A percentile compares a stretch with the other conserved stretches of the same genome.
These are phyloP conservation scores for Fistulifera pelliculosa DNA, from an alignment of 108 stramenopile species.

Conservation along the genomic window DNA sequence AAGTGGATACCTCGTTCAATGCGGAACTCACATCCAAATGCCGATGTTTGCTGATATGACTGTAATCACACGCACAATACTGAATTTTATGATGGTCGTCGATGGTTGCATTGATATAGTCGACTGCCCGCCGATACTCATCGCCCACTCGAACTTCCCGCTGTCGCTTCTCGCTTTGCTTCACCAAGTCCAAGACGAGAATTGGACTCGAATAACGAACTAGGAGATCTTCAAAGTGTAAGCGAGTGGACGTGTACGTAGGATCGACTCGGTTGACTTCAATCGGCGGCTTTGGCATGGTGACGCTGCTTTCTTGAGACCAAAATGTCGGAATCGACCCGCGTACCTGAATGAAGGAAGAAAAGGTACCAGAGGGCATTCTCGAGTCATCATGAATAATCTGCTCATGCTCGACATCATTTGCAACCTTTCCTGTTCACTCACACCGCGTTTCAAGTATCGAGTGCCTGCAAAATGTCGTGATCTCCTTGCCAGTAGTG, in stretches of 20 bases:
- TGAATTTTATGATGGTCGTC: conserved; percentile 84
- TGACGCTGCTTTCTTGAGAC: conserved; percentile 91
- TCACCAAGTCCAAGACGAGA: conserved; percentile 91
- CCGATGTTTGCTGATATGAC: conserved; percentile 81
- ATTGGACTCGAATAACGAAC: conserved; percentile 89
- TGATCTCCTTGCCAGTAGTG: conserved; percentile 87
- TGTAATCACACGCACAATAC: conserved; percentile 45
- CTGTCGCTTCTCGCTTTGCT: conserved; percentile 88
- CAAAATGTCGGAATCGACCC: conserved; percentile 97
- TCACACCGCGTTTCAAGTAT: conserved; percentile 96
- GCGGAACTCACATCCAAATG: conserved; percentile 80
- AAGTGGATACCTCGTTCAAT: conserved; percentile 87
- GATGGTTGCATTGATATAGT: conserved; percentile 88
- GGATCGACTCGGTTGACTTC: conserved; percentile 90
- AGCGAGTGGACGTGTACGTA: conserved; percentile 85
- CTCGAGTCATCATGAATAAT: conserved; percentile 91
- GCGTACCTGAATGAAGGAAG: conserved; percentile 88
- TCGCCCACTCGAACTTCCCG: conserved; percentile 92
- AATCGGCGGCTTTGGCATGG: conserved; percentile 96
- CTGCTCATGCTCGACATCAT: conserved; percentile 89
- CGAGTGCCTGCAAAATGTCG: conserved; percentile 97
- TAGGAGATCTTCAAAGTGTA: conserved; percentile 91
- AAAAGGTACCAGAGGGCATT: conserved; percentile 68
- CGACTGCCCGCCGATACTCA: conserved; percentile 90
- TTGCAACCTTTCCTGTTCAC: conserved; percentile 92